A percentile compares a stretch with the other conserved stretches of the same genome.
phyloP scores from a whole-genome alignment of 2,329 filamentous ascomycete genomes.

The Verticillium nubilum region DNA sequence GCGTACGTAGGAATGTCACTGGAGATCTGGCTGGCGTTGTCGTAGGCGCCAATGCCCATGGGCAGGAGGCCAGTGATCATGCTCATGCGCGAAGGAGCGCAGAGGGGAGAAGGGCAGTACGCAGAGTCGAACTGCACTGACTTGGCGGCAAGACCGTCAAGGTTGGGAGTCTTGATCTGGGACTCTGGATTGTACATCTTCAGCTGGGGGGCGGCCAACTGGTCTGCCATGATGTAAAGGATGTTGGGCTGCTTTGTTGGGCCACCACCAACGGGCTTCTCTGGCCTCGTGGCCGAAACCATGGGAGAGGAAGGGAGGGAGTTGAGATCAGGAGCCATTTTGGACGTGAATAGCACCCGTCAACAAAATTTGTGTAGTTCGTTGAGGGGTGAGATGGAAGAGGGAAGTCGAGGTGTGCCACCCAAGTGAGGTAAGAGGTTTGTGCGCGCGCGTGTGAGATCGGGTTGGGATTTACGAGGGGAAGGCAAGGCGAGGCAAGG shows the following conservation, averaged over 20 bases:
- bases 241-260: conserved; percentile 33
- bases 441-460: not conserved
- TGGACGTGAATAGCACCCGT: not conserved
- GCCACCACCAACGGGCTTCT: conserved; percentile 8
- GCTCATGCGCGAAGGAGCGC: conserved; percentile 87
- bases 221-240: conserved; percentile 91
- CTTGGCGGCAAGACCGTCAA: conserved; percentile 73
- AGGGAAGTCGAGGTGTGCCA: not conserved
- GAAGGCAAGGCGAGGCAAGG: not conserved
- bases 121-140: conserved; percentile 90
- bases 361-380: not conserved
- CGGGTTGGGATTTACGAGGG: not conserved
- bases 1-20: conserved; percentile 88
- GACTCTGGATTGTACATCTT: conserved; percentile 88
- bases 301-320: conserved; percentile 55
- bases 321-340: conserved; percentile 73
- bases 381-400: not conserved
- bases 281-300: conserved; percentile 12
- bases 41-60: conserved; percentile 85
- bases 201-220: conserved; percentile 83
- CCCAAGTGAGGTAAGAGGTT: not conserved
- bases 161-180: conserved; percentile 86
- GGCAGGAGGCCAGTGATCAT: conserved; percentile 91
- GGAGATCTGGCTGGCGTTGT: conserved; percentile 81
- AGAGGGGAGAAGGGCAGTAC: conserved; percentile 90